Base-by-base conservation (phyloP, 768 basidiomycete species). In the Tubosaeta sp. region DNA sequence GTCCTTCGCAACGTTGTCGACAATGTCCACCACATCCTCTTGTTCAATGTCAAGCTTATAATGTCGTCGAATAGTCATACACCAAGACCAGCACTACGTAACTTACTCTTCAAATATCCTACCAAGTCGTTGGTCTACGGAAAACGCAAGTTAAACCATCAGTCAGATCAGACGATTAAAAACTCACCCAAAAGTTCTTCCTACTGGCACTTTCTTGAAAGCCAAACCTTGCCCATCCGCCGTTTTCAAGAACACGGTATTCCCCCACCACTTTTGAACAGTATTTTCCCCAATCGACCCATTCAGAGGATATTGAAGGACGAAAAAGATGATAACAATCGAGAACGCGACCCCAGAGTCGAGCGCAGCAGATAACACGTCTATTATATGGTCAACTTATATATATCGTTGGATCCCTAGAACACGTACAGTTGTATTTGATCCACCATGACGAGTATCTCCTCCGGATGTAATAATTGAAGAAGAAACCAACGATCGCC, bases 281-380 rank as follows among this genome's bases (percentile, higher is more conserved):
- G 55, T 82, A 22, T 71, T 68, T 13, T 60, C 4, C 11, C 83
- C 86, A 56, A 87, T 85, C 11, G 66, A 67, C 8, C 85, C 84
- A 49, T 85, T 75, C 51, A 55, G 55, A 2, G 86, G 86, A 58
- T 80, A 87, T 65, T 88, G 81, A 16, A 87, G 71, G 32, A 62
- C 56, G 65, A 84, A 83, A 70, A 81, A 84, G 36, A 85, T 76
- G 42, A 81, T 21, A 21, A 87, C 67, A 3, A 76, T 66, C 19
- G 76, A 67, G 16, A 86, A 56, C 0, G 84, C 84, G 10, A 86
- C 71, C n/a, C 87, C 85, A 13, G 86, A 77, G 57, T 87, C 86
- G 57, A 88, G 59, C 4, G 83, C 86, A 11, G 85, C 83, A 6
- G 85, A 87, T n/a, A 87, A 66, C 18, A 87, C 80, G 55, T 86